A percentile compares a stretch with the other conserved stretches of the same genome.
phyloP scores from a whole-genome alignment of 192 early-diverging fungal species.

The Coemansia javaensis region DNA sequence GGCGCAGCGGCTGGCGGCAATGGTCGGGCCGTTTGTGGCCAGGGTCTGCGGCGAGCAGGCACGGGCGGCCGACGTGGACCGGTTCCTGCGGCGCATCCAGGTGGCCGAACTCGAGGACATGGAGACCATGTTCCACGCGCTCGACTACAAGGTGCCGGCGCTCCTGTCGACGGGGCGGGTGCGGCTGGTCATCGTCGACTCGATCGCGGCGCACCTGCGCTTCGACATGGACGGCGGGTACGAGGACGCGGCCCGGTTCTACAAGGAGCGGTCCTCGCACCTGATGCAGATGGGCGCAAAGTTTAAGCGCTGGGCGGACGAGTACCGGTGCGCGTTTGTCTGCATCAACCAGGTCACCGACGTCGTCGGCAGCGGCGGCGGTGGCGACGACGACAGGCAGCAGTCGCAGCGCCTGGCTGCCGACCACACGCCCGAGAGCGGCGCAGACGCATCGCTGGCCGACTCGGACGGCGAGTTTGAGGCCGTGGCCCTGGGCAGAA shows the following conservation, averaged over 20 bases:
- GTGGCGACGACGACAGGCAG: no score
- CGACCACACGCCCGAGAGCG: no score
- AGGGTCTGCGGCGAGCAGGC: conserved; percentile 9
- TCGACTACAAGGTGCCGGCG: conserved; percentile 69
- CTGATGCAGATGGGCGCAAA: conserved; percentile 58
- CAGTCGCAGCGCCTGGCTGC: not conserved
- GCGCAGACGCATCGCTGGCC: conserved; percentile 12
- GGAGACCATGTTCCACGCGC: conserved; percentile 66
- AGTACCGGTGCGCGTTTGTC: conserved; percentile 64
- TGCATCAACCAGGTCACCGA: conserved; percentile 81
- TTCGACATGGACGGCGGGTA: conserved; percentile 10
- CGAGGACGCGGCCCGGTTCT: conserved; percentile 7
- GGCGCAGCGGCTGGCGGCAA: conserved; percentile 52
- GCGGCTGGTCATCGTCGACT: conserved; percentile 79
- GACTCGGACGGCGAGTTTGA: conserved; percentile 9
- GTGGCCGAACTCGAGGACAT: conserved; percentile 63
- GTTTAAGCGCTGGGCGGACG: conserved; percentile 59
- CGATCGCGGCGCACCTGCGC: conserved; percentile 69
- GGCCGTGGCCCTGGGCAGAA: conserved; percentile 13
- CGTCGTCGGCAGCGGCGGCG: conserved; percentile 9
- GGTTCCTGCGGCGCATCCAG: conserved; percentile 54
- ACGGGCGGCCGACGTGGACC: not conserved
- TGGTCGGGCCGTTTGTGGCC: conserved; percentile 34
- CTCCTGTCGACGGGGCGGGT: conserved; percentile 54
- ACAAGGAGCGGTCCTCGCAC: conserved; percentile 42